phyloP scores from a whole-genome alignment of 1,139 yeast species.

The Hyphopichia khmerensis region DNA sequence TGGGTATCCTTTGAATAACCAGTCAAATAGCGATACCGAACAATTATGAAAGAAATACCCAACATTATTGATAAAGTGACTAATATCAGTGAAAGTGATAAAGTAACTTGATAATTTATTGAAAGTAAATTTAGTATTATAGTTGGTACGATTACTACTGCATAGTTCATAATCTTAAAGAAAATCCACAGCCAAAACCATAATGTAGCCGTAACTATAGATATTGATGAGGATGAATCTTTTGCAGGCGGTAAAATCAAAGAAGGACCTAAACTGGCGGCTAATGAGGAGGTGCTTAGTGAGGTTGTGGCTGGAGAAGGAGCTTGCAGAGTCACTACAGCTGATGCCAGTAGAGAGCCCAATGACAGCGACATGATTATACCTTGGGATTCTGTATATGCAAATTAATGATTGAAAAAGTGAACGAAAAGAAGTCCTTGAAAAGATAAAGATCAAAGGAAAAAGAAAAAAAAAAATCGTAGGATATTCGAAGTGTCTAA shows the following conservation, averaged over 20 bases:
- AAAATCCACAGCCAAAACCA: slow-evolving; percentile 20
- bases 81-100: slow-evolving; percentile 35
- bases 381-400: neutral
- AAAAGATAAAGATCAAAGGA: too few relatives aligned
- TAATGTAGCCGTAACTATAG: slow-evolving; percentile 11
- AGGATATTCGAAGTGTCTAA: neutral
- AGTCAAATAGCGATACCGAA: slow-evolving; percentile 40
- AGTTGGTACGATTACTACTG: slow-evolving; percentile 21
- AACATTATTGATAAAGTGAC: slow-evolving; percentile 16
- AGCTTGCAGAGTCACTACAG: neutral
- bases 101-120: slow-evolving; percentile 29
- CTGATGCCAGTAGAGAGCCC: neutral
- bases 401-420: neutral
- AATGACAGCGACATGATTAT: neutral
- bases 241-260: slow-evolving; percentile 4
- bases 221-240: slow-evolving; percentile 8
- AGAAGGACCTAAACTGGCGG: neutral
- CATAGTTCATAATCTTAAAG: slow-evolving; percentile 16
- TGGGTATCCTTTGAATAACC: slow-evolving; percentile 33
- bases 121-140: slow-evolving; percentile 23
- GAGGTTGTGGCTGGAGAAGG: too few relatives aligned
- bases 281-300: neutral
- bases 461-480: neutral
- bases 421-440: too few relatives aligned
- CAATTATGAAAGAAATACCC: slow-evolving; percentile 26